A percentile compares a stretch with the other conserved stretches of the same genome.
phyloP scores from a whole-genome alignment of 192 early-diverging fungal species.

The Chytriomyces hyalinus region DNA sequence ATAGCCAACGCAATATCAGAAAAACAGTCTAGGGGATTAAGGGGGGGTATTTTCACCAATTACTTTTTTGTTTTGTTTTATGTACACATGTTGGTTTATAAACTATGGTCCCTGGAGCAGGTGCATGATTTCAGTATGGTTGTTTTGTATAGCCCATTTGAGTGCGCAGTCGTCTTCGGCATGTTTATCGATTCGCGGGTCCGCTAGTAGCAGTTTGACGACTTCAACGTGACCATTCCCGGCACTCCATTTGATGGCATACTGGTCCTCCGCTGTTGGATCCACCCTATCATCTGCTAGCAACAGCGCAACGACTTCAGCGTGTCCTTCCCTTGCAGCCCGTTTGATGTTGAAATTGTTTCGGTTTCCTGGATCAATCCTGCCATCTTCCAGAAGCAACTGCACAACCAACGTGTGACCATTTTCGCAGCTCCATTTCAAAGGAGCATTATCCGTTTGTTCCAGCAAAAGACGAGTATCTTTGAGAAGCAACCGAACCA shows the following conservation, averaged over 20 bases:
- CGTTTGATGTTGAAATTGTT: constrained; percentile 21
- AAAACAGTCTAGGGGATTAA: too few relatives aligned
- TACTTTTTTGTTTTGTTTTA: too few relatives aligned
- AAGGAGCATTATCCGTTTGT: not conserved
- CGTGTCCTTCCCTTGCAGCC: constrained; percentile 31
- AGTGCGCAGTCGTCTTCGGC: too few relatives aligned
- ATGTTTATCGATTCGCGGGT: too few relatives aligned
- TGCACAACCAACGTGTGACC: constrained; percentile 36
- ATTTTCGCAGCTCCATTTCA: constrained; percentile 18
- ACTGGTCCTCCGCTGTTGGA: not conserved
- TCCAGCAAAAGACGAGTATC: constrained; percentile 22
- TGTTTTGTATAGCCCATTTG: too few relatives aligned
- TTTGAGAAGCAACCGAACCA: constrained; percentile 25
- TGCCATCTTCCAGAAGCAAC: constrained; percentile 29
- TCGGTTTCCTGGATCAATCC: constrained; percentile 13
- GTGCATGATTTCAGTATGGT: too few relatives aligned
- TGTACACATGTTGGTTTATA: too few relatives aligned
- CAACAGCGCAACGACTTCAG: constrained; percentile 20
- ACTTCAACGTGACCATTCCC: too few relatives aligned
- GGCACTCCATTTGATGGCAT: constrained; percentile 3
- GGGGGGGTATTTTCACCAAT: too few relatives aligned
- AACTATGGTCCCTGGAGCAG: too few relatives aligned
- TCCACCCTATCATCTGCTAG: constrained; percentile 20
- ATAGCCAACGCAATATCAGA: too few relatives aligned
- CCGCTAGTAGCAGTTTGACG: too few relatives aligned